Base-by-base conservation (phyloP, 2,329 filamentous ascomycete genomes). In the Aureobasidium subglaciale region DNA sequence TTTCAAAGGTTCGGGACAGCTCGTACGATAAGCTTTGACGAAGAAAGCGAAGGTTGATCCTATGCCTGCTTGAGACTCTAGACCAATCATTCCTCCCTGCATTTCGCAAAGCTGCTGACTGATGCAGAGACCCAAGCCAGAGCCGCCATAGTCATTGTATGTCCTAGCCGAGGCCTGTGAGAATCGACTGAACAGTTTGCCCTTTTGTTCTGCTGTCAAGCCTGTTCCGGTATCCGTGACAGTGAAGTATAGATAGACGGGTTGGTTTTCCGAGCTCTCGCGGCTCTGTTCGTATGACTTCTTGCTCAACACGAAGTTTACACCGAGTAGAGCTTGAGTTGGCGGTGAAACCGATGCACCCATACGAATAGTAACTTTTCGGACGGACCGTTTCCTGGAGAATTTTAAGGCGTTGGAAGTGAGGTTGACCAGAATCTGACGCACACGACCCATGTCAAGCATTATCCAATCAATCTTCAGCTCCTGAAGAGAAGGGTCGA, bases 41-140 rank as follows among this genome's bases (percentile, higher is more conserved):
- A 84, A 86, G 63, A 86, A 86, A 42, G 77, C 80, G 67, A 86
- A 86, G 2, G 78, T 84, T 64, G 80, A 84, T 38, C 83, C 83
- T 11, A 76, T 65, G 15, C 78, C 82, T 18, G 38, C 11, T 43
- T 74, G 66, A 0, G 81, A 84, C 2, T 73, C 71, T 15, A 87
- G 80, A 1, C 84, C 84, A 27, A 88, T 86, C 41, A 83, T 78
- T 1, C 85, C 85, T 18, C 83, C 82, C 59, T 86, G 84, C 30
- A 87, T 72, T 64, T 87, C 84, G 1, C 82, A 83, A 13, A 88
- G 74, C 25, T 82, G 76, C 15, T 82, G 76, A 38, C 81, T 84
- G 56, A 87, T 86, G 63, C 86, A 87, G 0, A 87, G 72, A 0
- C 85, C 85, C 1, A 88, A 73, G 0, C 85, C 85, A 0, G 81